A percentile compares a stretch with the other conserved stretches of the same genome.
phyloP scores from a whole-genome alignment of 2,329 filamentous ascomycete genomes.

The Verticillium isaacii region DNA sequence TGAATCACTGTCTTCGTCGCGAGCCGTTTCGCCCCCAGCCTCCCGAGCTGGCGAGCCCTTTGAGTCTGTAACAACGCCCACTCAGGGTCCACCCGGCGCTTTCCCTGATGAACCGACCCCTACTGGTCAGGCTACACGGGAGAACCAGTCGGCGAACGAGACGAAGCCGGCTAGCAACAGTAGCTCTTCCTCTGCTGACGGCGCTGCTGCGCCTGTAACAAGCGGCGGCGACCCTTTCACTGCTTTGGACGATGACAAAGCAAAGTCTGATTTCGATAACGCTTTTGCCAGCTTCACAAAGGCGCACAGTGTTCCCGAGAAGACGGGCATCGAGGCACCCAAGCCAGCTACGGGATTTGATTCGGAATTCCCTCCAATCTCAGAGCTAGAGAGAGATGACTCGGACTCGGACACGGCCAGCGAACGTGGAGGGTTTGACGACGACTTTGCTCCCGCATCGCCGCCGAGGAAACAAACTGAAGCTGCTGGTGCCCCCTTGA shows the following conservation, averaged over 20 bases:
- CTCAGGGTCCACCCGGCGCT: conserved; percentile 20
- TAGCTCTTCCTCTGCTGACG: conserved; percentile 11
- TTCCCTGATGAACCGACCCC: conserved; percentile 31
- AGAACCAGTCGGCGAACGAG: conserved; percentile 7
- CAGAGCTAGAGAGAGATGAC: conserved; percentile 76
- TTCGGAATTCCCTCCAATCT: conserved; percentile 88
- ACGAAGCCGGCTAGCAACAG: conserved; percentile 26
- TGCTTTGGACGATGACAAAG: conserved; percentile 49
- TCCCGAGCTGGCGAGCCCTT: conserved; percentile 49
- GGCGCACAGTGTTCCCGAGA: conserved; percentile 45
- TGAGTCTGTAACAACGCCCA: conserved; percentile 21
- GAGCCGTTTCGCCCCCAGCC: conserved; percentile 69
- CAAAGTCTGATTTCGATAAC: conserved; percentile 79
- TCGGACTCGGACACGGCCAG: conserved; percentile 79
- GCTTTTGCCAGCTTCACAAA: conserved; percentile 73
- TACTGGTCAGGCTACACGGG: conserved; percentile 25
- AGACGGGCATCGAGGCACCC: conserved; percentile 31
- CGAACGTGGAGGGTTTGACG: conserved; percentile 82
- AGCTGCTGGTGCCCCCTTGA: background rate
- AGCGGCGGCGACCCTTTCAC: conserved; percentile 44
- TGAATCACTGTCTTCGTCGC: conserved; percentile 71
- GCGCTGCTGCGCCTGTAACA: background rate
- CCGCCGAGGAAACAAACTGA: conserved; percentile 31
- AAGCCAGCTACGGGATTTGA: conserved; percentile 52
- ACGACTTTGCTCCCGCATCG: conserved; percentile 75